Evolutionary conservation across 768 basidiomycete species (phyloP).

Genomic region (Suillus variegatus): DNA sequence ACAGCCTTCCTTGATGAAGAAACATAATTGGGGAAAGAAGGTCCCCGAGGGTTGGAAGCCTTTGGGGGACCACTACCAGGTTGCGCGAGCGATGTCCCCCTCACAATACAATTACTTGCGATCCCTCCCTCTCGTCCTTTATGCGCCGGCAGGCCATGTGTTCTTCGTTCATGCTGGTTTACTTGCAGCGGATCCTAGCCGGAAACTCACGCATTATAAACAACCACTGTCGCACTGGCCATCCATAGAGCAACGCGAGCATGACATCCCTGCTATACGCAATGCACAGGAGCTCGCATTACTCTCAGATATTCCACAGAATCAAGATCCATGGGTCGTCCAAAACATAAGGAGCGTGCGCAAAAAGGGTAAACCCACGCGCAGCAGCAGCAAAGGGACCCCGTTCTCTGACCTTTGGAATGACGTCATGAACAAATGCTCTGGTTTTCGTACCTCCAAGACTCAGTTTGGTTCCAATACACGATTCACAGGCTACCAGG

Average conservation of each 20-base stretch:
- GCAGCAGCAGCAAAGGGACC: conserved; percentile 45
- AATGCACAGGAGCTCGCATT: conserved; percentile 66
- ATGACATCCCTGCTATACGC: conserved; percentile 39
- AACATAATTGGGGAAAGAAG: conserved; percentile 45
- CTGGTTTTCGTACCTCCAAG: conserved; percentile 40
- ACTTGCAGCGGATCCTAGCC: conserved; percentile 68
- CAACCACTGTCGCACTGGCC: conserved; percentile 80
- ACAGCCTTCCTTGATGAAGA: conserved; percentile 36
- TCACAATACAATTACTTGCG: conserved; percentile 71
- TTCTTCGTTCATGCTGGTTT: conserved; percentile 86
- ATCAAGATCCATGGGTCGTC: conserved; percentile 72
- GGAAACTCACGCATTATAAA: conserved; percentile 44
- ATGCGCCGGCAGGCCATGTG: conserved; percentile 73
- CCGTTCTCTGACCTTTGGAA: conserved; percentile 84
- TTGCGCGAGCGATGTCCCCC: conserved; percentile 68
- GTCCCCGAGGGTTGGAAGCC: conserved; percentile 74
- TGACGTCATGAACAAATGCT: conserved; percentile 57
- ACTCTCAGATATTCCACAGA: conserved; percentile 72
- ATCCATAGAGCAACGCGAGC: conserved; percentile 25
- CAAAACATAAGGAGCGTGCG: conserved; percentile 42
- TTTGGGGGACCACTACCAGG: conserved; percentile 72
- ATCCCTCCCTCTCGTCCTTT: conserved; percentile 70
- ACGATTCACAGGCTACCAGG: conserved; percentile 2
- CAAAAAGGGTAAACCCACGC: conserved; percentile 37
- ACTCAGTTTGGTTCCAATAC: not conserved